A percentile compares a stretch with the other conserved stretches of the same genome.
phyloP scores from a whole-genome alignment of 2,329 filamentous ascomycete genomes.

The Microdochium nivale region DNA sequence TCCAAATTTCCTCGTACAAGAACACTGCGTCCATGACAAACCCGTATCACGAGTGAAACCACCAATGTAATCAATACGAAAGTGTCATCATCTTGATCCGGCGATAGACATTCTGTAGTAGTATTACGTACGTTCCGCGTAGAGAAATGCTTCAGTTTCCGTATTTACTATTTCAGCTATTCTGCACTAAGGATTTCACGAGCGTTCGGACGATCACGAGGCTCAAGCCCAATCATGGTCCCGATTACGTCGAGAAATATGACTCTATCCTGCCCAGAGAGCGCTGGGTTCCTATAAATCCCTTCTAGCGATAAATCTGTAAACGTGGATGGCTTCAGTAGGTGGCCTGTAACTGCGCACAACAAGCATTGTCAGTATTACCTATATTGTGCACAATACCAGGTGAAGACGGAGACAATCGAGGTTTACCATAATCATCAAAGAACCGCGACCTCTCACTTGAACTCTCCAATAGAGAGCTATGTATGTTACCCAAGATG shows the following conservation, averaged over 20 bases:
- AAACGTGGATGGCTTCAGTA: neutral
- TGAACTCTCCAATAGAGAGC: conserved; percentile 5
- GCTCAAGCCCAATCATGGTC: neutral
- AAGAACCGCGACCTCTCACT: neutral
- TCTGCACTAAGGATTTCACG: no score
- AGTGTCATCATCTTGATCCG: no score
- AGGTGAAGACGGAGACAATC: conserved; percentile 20
- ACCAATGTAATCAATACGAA: no score
- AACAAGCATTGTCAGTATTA: neutral
- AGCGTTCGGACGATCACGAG: neutral
- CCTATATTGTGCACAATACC: neutral
- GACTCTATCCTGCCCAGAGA: neutral
- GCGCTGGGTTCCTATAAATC: neutral
- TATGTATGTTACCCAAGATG: conserved; percentile 10
- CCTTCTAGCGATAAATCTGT: neutral
- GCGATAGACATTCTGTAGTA: no score
- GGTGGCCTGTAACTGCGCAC: neutral
- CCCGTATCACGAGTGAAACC: no score
- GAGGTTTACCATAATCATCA: neutral
- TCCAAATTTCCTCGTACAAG: no score
- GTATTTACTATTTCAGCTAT: neutral
- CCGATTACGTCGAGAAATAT: neutral
- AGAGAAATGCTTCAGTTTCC: no score
- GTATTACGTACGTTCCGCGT: no score
- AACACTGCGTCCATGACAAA: no score